Conservation (phyloP, 345 rosid species). For the Gossypium thurberi region DNA sequence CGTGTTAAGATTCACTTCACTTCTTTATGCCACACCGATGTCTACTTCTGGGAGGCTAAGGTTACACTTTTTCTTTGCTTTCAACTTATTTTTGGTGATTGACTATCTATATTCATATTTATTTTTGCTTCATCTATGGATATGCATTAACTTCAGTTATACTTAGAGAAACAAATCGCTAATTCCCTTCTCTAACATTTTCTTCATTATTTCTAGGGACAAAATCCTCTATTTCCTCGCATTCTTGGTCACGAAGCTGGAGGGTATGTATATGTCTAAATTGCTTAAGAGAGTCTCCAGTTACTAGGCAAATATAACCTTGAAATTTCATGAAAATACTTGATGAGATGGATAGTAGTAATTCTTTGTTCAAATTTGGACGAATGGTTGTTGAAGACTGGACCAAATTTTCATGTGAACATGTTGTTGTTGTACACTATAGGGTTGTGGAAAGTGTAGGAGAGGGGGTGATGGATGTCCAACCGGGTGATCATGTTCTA, state of each 20-base stretch:
- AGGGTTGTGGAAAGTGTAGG: slow-evolving; percentile 88
- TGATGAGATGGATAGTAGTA: background rate
- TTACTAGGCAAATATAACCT: background rate
- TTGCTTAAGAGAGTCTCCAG: background rate
- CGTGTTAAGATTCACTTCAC: slow-evolving; percentile 77
- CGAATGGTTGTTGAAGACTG: background rate
- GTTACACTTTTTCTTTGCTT: slow-evolving; percentile 20
- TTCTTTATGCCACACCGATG: slow-evolving; percentile 80
- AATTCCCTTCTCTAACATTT: background rate
- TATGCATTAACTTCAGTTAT: background rate
- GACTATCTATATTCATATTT: background rate
- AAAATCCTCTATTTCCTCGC: slow-evolving; percentile 70
- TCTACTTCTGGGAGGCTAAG: slow-evolving; percentile 98
- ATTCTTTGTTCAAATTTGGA: background rate
- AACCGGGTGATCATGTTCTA: slow-evolving; percentile 69
- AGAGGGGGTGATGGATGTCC: slow-evolving; percentile 66
- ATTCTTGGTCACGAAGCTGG: slow-evolving; percentile 7
- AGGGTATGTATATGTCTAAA: slow-evolving; percentile 37
- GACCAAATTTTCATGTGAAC: background rate
- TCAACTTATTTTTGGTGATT: background rate
- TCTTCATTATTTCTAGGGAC: slow-evolving; percentile 41
- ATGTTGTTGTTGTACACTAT: background rate
- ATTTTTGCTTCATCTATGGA: too few relatives aligned
- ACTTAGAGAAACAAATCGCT: background rate
- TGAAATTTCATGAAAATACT: background rate